Base-by-base conservation (phyloP, 2,329 filamentous ascomycete species). In the Xylaria digitata region DNA sequence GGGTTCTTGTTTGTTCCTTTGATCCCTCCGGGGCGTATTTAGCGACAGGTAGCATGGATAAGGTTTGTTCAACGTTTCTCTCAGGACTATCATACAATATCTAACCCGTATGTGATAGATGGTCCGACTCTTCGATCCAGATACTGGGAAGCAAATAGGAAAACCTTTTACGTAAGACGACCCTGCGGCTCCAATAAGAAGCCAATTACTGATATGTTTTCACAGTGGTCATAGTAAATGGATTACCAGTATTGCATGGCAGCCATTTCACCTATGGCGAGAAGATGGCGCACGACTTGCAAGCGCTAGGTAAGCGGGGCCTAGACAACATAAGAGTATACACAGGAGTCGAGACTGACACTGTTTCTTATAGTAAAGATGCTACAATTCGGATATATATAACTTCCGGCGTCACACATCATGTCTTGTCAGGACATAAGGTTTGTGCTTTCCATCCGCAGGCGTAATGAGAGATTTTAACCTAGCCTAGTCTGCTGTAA, bases 11-110 rank as follows among this genome's bases (percentile, higher is more conserved):
- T 1, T 93, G 97, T 3, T 88, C 89, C 61, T 98, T 93, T 89
- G 94, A 92, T 15, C 93, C 94, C 0, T 93, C 97, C 75, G 93
- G 91, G 11, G 85, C 86, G 32, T 86, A 90, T 50, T 86, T 98
- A 57, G 95, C 94, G 1, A 97, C 94, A 0, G 95, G 94, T 64
- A 93, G 92, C 75, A 97, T 96, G 89, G 95, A 99, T 78, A 96
- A 94, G 61, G 69, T 70, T 26, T 37, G 21, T 23, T 53, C 34
- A 45, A 30, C 21, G 48, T 23, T 17, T 42, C 40, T 40, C 21
- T 37, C 9, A 26, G 7, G 32, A 17, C 40, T 55, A 37, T 21
- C 8, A 15, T 26, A 40, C 30, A 11, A 6, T 17, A n/a, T 65
- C 68, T 70, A 60, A 70, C 48, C 8, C 9, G 8, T 6, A 34